Percentiles rank a stretch among this genome's conserved stretches.
Conservation (phyloP, 2,329 filamentous ascomycete genomes). For the Cryphonectria naterciae region DNA sequence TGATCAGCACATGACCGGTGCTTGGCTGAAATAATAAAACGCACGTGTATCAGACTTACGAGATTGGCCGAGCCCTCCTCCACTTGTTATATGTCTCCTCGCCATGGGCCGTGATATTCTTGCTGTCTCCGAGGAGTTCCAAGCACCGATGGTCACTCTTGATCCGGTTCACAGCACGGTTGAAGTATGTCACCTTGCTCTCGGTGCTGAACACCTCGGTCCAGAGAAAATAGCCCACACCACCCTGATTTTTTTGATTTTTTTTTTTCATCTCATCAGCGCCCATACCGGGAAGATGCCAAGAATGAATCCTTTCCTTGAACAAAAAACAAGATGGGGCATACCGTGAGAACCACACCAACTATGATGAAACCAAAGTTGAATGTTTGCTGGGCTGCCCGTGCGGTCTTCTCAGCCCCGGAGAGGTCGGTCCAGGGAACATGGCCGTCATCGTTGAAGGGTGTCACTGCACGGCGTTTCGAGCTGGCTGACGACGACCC, state of each 20-base stretch:
- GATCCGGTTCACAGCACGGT: conserved; percentile 80
- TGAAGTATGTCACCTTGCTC: conserved; percentile 87
- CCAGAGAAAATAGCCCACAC: conserved; percentile 79
- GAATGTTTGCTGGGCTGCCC: conserved; percentile 87
- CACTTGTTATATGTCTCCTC: conserved; percentile 82
- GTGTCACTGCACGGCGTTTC: conserved; percentile 72
- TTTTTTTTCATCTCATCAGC: conserved; percentile 1
- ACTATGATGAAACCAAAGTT: conserved; percentile 80
- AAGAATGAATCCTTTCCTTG: conserved; percentile 16
- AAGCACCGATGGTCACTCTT: conserved; percentile 72
- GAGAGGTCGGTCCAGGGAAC: conserved; percentile 82
- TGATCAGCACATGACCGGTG: conserved; percentile 28
- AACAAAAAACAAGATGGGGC: conserved; percentile 32
- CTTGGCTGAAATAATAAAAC: neutral
- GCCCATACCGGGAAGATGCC: too few species aligned
- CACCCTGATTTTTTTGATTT: too few species aligned
- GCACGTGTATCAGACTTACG: conserved; percentile 47
- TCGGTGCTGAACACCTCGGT: conserved; percentile 82
- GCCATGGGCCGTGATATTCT: conserved; percentile 79
- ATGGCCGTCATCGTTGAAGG: conserved; percentile 83
- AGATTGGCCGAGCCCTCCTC: conserved; percentile 67
- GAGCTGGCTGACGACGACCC: conserved; percentile 44
- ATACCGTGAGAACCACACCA: conserved; percentile 76
- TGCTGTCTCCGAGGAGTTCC: conserved; percentile 73
- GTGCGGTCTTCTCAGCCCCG: conserved; percentile 74